Conservation (phyloP, 305 asterid species). For the Solanum aculeatissimum region DNA sequence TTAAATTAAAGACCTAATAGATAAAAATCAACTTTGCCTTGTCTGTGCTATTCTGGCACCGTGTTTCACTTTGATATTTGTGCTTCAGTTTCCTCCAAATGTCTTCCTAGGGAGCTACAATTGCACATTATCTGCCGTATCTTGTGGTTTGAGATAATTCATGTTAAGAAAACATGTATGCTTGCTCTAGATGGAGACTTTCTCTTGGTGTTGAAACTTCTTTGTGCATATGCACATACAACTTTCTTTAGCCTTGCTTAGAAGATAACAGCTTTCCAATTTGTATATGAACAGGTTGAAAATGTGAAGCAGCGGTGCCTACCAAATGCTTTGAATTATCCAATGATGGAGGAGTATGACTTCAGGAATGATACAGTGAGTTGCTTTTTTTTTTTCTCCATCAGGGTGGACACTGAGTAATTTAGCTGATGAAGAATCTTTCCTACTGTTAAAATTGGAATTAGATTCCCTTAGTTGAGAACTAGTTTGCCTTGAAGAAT, state of each 20-base stretch:
- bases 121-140: background rate
- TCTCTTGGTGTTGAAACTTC: background rate
- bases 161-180: background rate
- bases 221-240: background rate
- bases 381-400: background rate
- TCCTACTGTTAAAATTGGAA: background rate
- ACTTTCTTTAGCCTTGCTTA: background rate
- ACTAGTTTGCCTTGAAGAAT: background rate
- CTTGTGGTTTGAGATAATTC: background rate
- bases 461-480: background rate
- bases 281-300: slow-evolving; percentile 51
- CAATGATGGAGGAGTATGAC: slow-evolving; percentile 98
- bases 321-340: slow-evolving; percentile 88
- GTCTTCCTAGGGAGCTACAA: background rate
- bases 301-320: slow-evolving; percentile 94
- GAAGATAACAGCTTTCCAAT: background rate
- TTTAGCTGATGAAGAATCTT: background rate
- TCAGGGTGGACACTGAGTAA: background rate
- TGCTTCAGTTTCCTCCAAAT: background rate
- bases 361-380: slow-evolving; percentile 91
- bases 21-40: background rate
- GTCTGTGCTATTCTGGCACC: background rate
- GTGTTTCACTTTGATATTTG: background rate
- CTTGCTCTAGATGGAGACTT: background rate
- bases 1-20: background rate